Evolutionary conservation across 2,329 filamentous ascomycete species (phyloP).

Genomic region (Pseudogymnoascus sp.): DNA sequence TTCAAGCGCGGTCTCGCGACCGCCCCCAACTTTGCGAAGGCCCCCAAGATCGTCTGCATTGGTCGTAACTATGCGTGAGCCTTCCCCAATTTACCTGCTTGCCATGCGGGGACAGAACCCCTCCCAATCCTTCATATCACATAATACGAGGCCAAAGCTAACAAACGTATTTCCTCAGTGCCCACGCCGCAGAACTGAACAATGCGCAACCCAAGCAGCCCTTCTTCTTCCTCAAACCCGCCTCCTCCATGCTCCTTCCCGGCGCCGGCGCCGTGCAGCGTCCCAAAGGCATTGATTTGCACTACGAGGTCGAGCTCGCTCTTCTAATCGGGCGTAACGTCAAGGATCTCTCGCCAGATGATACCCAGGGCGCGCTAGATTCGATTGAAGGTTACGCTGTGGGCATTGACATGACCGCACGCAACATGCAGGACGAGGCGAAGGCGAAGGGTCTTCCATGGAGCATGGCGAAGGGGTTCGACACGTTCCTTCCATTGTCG

Average conservation of each 20-base stretch:
- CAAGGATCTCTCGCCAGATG: slow-evolving; percentile 60
- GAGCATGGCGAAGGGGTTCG: slow-evolving; percentile 95
- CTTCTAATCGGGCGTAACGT: slow-evolving; percentile 78
- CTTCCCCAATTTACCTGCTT: slow-evolving; percentile 12
- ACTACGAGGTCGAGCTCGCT: slow-evolving; percentile 93
- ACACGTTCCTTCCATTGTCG: slow-evolving; percentile 89
- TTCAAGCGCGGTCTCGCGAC: slow-evolving; percentile 25
- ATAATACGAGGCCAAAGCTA: slow-evolving; percentile 11
- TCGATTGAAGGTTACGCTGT: slow-evolving; percentile 86
- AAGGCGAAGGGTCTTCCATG: slow-evolving; percentile 96
- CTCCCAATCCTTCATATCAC: slow-evolving; percentile 6
- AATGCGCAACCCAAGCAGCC: slow-evolving; percentile 84
- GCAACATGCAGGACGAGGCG: slow-evolving; percentile 91
- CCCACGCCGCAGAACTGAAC: slow-evolving; percentile 89
- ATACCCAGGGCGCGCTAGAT: slow-evolving; percentile 67
- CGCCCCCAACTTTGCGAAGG: slow-evolving; percentile 37
- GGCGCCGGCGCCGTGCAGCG: slow-evolving; percentile 70
- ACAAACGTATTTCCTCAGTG: slow-evolving; percentile 41
- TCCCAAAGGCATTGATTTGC: slow-evolving; percentile 74
- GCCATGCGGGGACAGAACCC: neutral
- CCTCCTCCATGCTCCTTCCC: slow-evolving; percentile 75
- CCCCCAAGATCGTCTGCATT: slow-evolving; percentile 60
- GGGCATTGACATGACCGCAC: slow-evolving; percentile 93
- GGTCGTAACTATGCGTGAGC: slow-evolving; percentile 90
- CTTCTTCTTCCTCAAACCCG: slow-evolving; percentile 97